phyloP scores from a whole-genome alignment of 1,284 basidiomycete genomes.

The Trametes pubescens region DNA sequence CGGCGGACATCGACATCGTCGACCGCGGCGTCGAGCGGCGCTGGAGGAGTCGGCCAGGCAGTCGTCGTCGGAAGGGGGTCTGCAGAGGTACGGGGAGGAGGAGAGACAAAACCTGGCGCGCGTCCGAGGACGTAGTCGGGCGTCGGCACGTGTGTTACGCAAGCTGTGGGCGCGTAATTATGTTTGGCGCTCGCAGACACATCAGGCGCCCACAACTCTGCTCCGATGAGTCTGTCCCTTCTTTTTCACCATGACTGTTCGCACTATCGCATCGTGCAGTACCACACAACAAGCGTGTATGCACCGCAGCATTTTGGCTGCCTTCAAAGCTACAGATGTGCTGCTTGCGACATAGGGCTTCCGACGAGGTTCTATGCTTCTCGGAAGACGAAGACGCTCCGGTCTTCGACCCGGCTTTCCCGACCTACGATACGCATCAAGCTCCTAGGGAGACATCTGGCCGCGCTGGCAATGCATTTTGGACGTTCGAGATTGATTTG shows the following conservation, averaged over 20 bases:
- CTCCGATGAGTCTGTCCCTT: not conserved
- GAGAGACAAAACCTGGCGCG: slow-evolving; percentile 13
- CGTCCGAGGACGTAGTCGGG: slow-evolving; percentile 14
- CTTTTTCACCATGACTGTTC: not conserved
- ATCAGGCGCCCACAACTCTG: not conserved
- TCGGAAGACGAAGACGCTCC: too few species aligned
- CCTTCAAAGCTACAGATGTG: too few species aligned
- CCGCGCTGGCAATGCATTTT: too few species aligned
- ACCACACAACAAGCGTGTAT: too few species aligned
- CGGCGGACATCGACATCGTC: slow-evolving; percentile 31
- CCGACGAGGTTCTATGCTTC: not conserved
- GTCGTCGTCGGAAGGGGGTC: not conserved
- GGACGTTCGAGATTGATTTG: too few species aligned
- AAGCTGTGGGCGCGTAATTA: slow-evolving; percentile 16
- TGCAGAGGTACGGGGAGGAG: not conserved
- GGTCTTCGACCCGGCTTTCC: too few species aligned
- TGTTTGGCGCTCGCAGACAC: not conserved
- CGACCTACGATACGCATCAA: too few species aligned
- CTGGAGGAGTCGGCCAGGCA: not conserved
- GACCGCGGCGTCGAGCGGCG: slow-evolving; percentile 21
- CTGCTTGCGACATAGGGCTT: not conserved
- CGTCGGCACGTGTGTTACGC: slow-evolving; percentile 34
- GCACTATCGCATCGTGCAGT: not conserved
- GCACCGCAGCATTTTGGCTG: too few species aligned
- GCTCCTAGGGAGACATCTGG: not conserved